phyloP scores from a whole-genome alignment of 495 filamentous ascomycete genomes.

The Hypoxylon fuscum region DNA sequence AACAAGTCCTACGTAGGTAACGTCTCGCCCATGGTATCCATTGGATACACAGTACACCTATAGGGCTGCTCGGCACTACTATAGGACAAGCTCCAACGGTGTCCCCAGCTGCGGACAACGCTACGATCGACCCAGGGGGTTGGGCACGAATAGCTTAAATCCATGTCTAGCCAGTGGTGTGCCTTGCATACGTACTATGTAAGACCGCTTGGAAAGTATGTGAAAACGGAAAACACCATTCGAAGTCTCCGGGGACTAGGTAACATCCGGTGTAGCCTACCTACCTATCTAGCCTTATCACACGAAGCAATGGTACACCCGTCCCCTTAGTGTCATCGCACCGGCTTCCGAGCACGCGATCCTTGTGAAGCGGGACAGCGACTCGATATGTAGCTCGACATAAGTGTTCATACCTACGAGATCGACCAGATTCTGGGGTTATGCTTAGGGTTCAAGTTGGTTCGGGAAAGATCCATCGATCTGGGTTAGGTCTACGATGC shows the following conservation, averaged over 20 bases:
- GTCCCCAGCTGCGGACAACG: neutral
- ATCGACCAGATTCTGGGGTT: too few relatives aligned
- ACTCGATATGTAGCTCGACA: too few relatives aligned
- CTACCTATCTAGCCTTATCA: neutral
- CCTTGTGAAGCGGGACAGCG: too few relatives aligned
- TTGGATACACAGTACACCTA: neutral
- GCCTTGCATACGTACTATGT: neutral
- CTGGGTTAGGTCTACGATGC: neutral
- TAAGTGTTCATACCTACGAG: too few relatives aligned
- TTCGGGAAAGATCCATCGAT: too few relatives aligned
- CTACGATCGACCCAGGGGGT: neutral
- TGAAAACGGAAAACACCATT: slow-evolving; percentile 1
- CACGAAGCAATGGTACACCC: too few relatives aligned
- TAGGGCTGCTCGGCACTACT: neutral
- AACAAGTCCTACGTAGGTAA: too few relatives aligned
- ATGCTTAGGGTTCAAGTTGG: neutral
- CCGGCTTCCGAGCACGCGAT: too few relatives aligned
- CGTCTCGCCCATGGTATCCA: too few relatives aligned
- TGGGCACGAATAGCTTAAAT: neutral
- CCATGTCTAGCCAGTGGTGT: neutral
- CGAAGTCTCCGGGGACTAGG: neutral
- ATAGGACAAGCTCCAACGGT: neutral
- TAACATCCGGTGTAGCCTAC: slow-evolving; percentile 2
- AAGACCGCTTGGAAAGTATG: neutral
- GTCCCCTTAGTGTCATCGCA: too few relatives aligned